These are phyloP conservation scores for Talaromyces sp. DNA, from an alignment of 2,329 filamentous ascomycete genomes.

Conservation along the genomic window DNA sequence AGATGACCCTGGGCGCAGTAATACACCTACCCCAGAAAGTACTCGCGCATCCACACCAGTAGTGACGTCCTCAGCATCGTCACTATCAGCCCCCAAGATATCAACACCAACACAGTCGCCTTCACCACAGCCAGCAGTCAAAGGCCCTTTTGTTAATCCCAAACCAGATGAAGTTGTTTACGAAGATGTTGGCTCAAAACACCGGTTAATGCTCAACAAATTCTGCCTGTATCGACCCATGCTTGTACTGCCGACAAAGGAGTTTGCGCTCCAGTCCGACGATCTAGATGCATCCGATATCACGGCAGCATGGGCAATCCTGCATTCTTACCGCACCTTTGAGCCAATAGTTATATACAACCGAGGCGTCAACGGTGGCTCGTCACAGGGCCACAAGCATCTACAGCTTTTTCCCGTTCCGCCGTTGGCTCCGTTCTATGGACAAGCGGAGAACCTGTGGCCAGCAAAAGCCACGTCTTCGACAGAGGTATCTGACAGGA, in stretches of 20 bases:
- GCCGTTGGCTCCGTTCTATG: slow-evolving; percentile 19
- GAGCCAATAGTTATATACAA: slow-evolving; percentile 44
- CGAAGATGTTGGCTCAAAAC: slow-evolving; percentile 20
- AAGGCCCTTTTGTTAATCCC: slow-evolving; percentile 25
- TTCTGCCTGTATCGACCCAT: slow-evolving; percentile 31
- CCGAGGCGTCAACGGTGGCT: slow-evolving; percentile 44
- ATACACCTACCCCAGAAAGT: slow-evolving; percentile 11
- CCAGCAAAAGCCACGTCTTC: slow-evolving; percentile 22
- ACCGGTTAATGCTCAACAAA: slow-evolving; percentile 27
- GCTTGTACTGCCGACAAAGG: slow-evolving; percentile 38
- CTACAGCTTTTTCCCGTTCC: slow-evolving; percentile 42
- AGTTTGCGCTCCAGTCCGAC: slow-evolving; percentile 32
- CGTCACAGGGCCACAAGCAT: slow-evolving; percentile 46
- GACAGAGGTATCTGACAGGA: slow-evolving; percentile 19
- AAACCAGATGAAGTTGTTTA: slow-evolving; percentile 24
- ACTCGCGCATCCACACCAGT: slow-evolving; percentile 14
- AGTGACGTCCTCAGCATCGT: slow-evolving; percentile 4
- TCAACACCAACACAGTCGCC: neutral
- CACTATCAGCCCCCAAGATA: neutral
- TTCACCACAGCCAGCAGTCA: slow-evolving; percentile 3
- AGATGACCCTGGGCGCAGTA: slow-evolving; percentile 24
- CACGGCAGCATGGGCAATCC: slow-evolving; percentile 35
- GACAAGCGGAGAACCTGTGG: slow-evolving; percentile 19
- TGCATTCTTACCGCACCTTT: slow-evolving; percentile 25
- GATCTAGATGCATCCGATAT: slow-evolving; percentile 37